Percentiles rank a stretch among this genome's conserved stretches.
These are phyloP conservation scores for Aegilops sharonensis DNA, from an alignment of 176 grass and related monocot species.

Conservation along the genomic window DNA sequence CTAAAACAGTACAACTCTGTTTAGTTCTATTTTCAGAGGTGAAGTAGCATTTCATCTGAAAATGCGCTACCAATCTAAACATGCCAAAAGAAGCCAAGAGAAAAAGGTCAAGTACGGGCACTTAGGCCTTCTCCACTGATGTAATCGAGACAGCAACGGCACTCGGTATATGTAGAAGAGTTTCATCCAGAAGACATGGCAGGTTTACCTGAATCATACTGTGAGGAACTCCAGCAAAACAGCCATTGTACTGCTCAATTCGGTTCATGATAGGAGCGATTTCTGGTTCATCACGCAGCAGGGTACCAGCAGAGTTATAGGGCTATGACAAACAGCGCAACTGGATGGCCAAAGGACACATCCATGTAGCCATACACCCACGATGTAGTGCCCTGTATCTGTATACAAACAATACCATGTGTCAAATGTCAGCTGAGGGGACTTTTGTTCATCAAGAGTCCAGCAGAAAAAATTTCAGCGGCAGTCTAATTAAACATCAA, in stretches of 20 bases:
- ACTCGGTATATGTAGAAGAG: neutral
- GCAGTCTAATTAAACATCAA: neutral
- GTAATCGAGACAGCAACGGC: neutral
- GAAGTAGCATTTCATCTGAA: neutral
- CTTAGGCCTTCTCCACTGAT: neutral
- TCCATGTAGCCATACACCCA: constrained; percentile 39
- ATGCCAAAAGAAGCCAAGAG: neutral
- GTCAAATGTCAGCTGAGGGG: too few species aligned
- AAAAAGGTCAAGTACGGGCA: neutral
- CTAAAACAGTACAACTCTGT: neutral
- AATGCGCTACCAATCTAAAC: neutral
- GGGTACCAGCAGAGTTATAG: constrained; percentile 39
- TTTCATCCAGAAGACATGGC: neutral
- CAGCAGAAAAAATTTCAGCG: neutral
- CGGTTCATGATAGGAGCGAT: neutral
- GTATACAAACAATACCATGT: neutral
- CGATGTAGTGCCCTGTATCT: constrained; percentile 34
- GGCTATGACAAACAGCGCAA: constrained; percentile 24
- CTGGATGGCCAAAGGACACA: constrained; percentile 22
- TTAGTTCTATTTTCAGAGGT: neutral
- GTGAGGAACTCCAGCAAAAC: constrained; percentile 29
- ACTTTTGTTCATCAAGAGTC: neutral
- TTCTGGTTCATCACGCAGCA: constrained; percentile 21
- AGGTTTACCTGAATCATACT: constrained; percentile 32
- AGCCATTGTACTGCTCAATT: constrained; percentile 14